Evolutionary conservation across 2,329 filamentous ascomycete genomes (phyloP), one percentile per base, ranked within the genome.

Genomic region (Aureobasidium sp.): DNA sequence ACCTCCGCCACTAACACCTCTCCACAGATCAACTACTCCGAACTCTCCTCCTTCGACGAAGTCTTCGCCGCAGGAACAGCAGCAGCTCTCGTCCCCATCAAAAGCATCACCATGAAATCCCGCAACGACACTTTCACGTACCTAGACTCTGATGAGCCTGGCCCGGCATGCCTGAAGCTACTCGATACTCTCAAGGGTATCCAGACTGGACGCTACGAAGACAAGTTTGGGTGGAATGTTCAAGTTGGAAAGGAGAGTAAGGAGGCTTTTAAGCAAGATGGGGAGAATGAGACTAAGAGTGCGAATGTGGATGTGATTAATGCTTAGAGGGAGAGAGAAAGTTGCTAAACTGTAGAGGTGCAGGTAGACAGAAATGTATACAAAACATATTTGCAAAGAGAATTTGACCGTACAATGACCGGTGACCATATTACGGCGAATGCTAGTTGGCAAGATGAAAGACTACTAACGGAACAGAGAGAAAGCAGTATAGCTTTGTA

Each of bases 11-110:
- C n/a, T n/a, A 29, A 14, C 25, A 14, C 10, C 5, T 11, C 8
- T 3, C 21, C 5, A 48, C 55, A 41, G 29, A 49, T 91, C 74
- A 83, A 77, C 36, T 88, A 88, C 71, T 78, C 81, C 8, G 86
- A 89, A 68, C 75, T 89, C 45, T 67, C 72, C 5, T 72, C 77
- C 16, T 91, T 91, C 72, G 78, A 78, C 49, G 93, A 97, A 75
- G 86, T 99, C 58, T 86, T 97, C 76, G 94, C 93, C 3, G 92
- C 91, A 2, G 93, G 93, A 1, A 97, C 93, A 0, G 93, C 93
- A 0, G 93, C 92, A 0, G 90, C 90, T 0, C 80, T 99, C 59
- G 92, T 97, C 3, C 93, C 93, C 1, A 94, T 97, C 74, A 88
- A 88, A 64, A 94, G 89, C 67, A 96, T 97, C 73, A 94, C 90